Conservation (phyloP, 352 stramenopile species). For the Phytophthora sp. region DNA sequence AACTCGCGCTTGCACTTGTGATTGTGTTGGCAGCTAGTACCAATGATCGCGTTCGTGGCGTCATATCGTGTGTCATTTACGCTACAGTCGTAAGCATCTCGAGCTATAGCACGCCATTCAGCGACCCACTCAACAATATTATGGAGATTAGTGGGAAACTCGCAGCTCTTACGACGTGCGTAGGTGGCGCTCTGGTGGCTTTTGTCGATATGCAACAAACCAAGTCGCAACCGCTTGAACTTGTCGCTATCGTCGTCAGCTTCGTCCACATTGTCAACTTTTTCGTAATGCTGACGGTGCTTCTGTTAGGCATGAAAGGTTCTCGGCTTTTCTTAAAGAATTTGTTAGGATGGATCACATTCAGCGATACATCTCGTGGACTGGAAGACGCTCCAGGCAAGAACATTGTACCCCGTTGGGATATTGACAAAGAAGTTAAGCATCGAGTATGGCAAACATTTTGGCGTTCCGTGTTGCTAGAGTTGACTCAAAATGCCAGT, state of each 20-base stretch:
- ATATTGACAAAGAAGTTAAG: conserved; percentile 53
- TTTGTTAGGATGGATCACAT: conserved; percentile 46
- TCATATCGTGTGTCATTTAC: conserved; percentile 39
- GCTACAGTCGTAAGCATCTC: conserved; percentile 38
- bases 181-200: conserved; percentile 36
- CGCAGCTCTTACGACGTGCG: conserved; percentile 40
- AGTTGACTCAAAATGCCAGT: conserved; percentile 6
- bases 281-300: conserved; percentile 43
- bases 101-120: conserved; percentile 52
- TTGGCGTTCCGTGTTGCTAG: conserved; percentile 45
- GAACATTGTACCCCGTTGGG: conserved; percentile 41
- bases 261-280: conserved; percentile 54
- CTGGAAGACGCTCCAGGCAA: conserved; percentile 37
- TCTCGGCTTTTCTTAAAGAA: conserved; percentile 48
- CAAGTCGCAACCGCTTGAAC: conserved; percentile 17
- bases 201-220: conserved; percentile 25
- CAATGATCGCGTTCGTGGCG: conserved; percentile 21
- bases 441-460: conserved; percentile 63
- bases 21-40: conserved; percentile 31
- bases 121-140: conserved; percentile 51
- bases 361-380: conserved; percentile 51
- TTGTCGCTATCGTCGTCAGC: conserved; percentile 44
- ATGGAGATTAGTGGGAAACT: conserved; percentile 59
- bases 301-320: conserved; percentile 45
- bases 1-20: conserved; percentile 46